Evolutionary conservation across 169 alveolate species (phyloP).

Genomic region (Eimeria brunetti): DNA sequence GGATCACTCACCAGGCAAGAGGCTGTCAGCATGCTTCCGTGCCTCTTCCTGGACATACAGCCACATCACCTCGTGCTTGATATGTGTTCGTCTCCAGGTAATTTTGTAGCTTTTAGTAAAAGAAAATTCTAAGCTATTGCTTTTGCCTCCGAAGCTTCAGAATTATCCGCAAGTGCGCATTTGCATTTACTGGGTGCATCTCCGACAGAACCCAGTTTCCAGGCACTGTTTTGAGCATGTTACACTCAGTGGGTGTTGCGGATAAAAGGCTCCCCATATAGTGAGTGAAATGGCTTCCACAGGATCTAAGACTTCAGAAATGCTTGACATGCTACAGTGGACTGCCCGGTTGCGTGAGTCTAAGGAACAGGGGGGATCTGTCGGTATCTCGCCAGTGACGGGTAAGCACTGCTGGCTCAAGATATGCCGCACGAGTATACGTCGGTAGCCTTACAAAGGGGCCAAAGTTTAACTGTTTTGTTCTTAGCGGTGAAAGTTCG

Average conservation of each 20-base stretch:
- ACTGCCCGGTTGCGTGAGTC: slow-evolving; percentile 15
- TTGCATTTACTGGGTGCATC: neutral
- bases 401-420: slow-evolving; percentile 5
- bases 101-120: neutral
- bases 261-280: neutral
- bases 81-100: slow-evolving; percentile 94
- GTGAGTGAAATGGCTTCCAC: neutral
- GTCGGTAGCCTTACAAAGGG: neutral
- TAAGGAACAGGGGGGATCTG: neutral
- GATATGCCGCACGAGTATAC: neutral
- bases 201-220: neutral
- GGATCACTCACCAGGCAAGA: slow-evolving; percentile 86
- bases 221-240: neutral
- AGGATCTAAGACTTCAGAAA: slow-evolving; percentile 92
- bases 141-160: neutral
- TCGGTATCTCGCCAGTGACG: slow-evolving; percentile 57
- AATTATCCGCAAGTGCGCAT: neutral
- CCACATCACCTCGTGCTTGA: slow-evolving; percentile 87
- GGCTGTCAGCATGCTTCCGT: slow-evolving; percentile 94
- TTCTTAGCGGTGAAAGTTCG: neutral
- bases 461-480: neutral
- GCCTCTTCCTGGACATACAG: slow-evolving; percentile 88
- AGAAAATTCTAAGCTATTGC: neutral
- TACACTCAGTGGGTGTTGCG: neutral
- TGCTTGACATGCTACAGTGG: slow-evolving; percentile 86